A percentile compares a stretch with the other conserved stretches of the same genome.
Conservation (phyloP, 2,329 filamentous ascomycete genomes). For the Trichoderma koningiopsis region DNA sequence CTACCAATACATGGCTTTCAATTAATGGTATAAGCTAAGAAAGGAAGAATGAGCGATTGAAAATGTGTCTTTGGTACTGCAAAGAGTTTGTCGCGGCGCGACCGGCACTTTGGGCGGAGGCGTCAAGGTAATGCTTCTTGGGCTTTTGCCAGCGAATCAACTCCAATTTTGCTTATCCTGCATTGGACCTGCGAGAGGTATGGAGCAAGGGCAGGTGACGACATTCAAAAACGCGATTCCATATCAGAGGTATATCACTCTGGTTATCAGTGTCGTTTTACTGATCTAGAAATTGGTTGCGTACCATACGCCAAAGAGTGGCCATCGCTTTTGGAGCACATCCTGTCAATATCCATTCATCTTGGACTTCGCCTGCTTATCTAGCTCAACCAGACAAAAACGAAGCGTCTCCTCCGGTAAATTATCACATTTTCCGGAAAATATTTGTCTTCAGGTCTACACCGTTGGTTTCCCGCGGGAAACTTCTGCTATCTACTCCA, state of each 20-base stretch:
- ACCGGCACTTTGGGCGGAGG: not conserved
- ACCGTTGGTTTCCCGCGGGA: constrained; percentile 12
- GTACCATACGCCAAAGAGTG: not conserved
- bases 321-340: not conserved
- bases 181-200: not conserved
- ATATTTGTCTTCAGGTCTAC: not conserved
- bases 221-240: not conserved
- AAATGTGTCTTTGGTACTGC: not conserved
- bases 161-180: not conserved
- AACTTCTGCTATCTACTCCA: not conserved
- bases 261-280: not conserved
- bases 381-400: not conserved
- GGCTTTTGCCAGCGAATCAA: not conserved
- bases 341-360: not conserved
- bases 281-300: not conserved
- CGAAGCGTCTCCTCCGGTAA: not conserved
- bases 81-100: not conserved
- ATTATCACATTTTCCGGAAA: not conserved
- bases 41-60: not conserved
- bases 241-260: not conserved
- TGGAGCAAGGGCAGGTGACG: not conserved
- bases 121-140: not conserved
- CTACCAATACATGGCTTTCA: not conserved
- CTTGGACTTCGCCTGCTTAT: not conserved
- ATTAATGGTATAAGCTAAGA: not conserved